Evolutionary conservation across 2,329 filamentous ascomycete genomes (phyloP).

Genomic region (Lecanicillium sp.): DNA sequence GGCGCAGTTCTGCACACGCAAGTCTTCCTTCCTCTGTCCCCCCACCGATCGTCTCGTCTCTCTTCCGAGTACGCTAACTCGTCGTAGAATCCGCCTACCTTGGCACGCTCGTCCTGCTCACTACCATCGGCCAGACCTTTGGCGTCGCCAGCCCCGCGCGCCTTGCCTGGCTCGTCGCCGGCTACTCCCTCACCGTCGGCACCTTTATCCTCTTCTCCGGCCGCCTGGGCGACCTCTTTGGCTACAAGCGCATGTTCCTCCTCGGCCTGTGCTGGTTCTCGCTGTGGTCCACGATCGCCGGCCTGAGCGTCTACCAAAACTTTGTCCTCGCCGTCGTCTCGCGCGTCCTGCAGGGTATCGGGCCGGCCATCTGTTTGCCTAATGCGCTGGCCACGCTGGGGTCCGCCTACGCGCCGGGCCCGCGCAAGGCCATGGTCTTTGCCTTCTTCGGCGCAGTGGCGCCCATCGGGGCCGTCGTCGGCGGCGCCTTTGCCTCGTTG

Average conservation of each 20-base stretch:
- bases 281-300: constrained; percentile 41
- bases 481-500: constrained; percentile 30
- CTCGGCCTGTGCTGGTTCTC: constrained; percentile 46
- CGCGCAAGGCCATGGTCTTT: constrained; percentile 53
- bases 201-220: constrained; percentile 51
- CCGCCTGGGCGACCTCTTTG: constrained; percentile 48
- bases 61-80: background rate
- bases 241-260: constrained; percentile 46
- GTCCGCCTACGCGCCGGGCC: constrained; percentile 45
- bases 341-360: constrained; percentile 51
- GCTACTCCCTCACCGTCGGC: constrained; percentile 46
- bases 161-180: constrained; percentile 49
- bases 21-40: background rate
- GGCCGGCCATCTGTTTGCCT: constrained; percentile 53
- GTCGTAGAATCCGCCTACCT: constrained; percentile 24
- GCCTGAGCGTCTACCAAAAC: constrained; percentile 29
- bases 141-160: constrained; percentile 30
- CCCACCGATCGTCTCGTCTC: constrained; percentile 4
- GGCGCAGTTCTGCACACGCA: constrained; percentile 33
- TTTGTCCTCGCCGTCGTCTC: constrained; percentile 38
- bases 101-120: constrained; percentile 34
- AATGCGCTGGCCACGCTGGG: constrained; percentile 57
- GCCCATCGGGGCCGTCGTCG: constrained; percentile 35
- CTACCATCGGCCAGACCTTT: constrained; percentile 39
- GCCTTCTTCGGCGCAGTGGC: constrained; percentile 37